Evolutionary conservation across 305 asterid genomes (phyloP).

Genomic region (Ruellia speciosa): DNA sequence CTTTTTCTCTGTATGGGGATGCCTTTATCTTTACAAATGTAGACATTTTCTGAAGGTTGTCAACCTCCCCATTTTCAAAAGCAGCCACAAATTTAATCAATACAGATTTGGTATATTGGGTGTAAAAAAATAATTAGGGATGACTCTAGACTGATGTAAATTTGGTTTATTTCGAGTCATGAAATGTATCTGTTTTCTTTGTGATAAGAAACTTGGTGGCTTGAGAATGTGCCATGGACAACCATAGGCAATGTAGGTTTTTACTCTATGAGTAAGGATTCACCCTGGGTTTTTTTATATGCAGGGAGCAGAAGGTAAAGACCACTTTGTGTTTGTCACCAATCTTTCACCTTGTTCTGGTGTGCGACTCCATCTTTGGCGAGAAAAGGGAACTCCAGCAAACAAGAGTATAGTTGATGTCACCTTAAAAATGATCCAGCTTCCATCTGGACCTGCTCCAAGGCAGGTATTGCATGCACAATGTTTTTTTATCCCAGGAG

Average conservation of each 20-base stretch:
- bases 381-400: slow-evolving; percentile 47
- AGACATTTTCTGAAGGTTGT: slow-evolving; percentile 3
- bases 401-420: slow-evolving; percentile 58
- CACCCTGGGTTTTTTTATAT: slow-evolving; percentile 23
- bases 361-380: slow-evolving; percentile 93
- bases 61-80: slow-evolving; percentile 1
- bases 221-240: slow-evolving; percentile 14
- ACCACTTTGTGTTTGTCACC: slow-evolving; percentile 84
- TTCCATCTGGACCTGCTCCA: slow-evolving; percentile 99
- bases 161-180: not conserved
- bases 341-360: slow-evolving; percentile 96
- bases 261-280: slow-evolving; percentile 19
- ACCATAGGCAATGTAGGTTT: slow-evolving; percentile 1
- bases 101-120: not conserved
- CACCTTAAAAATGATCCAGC: slow-evolving; percentile 81
- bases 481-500: slow-evolving; percentile 16
- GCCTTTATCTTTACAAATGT: slow-evolving; percentile 12
- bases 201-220: slow-evolving; percentile 17
- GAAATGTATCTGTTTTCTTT: slow-evolving; percentile 13
- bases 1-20: not conserved
- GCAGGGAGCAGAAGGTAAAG: slow-evolving; percentile 66
- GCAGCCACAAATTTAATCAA: not conserved
- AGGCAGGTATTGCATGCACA: slow-evolving; percentile 61
- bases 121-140: too few relatives aligned
- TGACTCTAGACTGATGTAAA: not conserved